Percentiles rank a stretch among this genome's conserved stretches.
phyloP scores from a whole-genome alignment of 2,329 filamentous ascomycete genomes.

The Fonsecaea monophora region DNA sequence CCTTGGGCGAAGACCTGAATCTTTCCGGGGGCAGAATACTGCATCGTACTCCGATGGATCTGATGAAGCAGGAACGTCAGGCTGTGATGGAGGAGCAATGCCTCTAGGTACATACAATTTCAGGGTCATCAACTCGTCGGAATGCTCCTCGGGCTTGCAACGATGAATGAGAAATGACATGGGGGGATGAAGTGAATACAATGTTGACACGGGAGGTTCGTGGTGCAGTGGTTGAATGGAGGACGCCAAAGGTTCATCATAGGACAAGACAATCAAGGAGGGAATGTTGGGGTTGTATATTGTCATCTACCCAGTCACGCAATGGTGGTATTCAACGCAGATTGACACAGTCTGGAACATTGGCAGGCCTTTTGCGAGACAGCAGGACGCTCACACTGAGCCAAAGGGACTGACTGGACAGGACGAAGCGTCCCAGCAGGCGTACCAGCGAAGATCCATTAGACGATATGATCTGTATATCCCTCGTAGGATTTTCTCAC shows the following conservation, averaged over 20 bases:
- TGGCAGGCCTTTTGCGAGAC: not conserved
- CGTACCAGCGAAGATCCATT: not conserved
- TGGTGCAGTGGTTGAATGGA: not conserved
- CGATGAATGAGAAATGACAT: slow-evolving; percentile 1
- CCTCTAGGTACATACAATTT: not conserved
- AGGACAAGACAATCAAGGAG: not conserved
- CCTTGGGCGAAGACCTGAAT: not conserved
- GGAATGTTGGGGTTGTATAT: not conserved
- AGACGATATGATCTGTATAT: not conserved
- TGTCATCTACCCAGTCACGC: not conserved
- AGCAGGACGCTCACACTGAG: not conserved
- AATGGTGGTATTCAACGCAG: not conserved
- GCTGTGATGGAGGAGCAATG: not conserved
- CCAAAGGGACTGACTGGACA: not conserved
- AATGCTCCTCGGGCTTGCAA: slow-evolving; percentile 1
- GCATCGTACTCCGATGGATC: not conserved
- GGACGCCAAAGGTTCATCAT: not conserved
- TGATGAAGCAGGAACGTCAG: not conserved
- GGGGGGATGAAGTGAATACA: not conserved
- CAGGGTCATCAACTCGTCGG: not conserved
- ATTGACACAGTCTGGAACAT: not conserved
- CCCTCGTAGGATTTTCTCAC: not conserved
- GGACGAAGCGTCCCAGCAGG: not conserved
- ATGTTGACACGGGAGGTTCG: not conserved
- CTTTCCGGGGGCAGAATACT: not conserved